Conservation (phyloP, 2,329 filamentous ascomycete genomes). For the Epichloe sibirici region DNA sequence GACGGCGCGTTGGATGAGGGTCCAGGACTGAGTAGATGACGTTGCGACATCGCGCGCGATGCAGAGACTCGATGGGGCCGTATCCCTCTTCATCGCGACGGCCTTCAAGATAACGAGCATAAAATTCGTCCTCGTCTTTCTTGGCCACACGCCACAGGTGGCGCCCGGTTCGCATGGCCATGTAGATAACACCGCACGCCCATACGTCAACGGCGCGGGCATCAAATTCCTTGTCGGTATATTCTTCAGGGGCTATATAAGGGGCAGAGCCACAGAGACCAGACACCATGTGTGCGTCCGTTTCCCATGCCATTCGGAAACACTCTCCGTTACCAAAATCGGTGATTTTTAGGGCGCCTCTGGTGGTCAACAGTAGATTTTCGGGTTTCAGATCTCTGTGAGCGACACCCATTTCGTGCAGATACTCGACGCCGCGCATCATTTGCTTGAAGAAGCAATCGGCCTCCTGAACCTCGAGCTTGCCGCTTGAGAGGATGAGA, state of each 20-base stretch:
- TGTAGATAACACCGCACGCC: conserved; percentile 98
- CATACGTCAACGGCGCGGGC: conserved; percentile 95
- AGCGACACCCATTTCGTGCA: conserved; percentile 98
- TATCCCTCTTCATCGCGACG: conserved; percentile 92
- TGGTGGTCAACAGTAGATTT: conserved; percentile 85
- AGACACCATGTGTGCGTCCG: conserved; percentile 94
- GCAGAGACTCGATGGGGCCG: conserved; percentile 86
- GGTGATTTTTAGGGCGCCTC: conserved; percentile 90
- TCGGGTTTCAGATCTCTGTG: conserved; percentile 96
- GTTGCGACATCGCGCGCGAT: conserved; percentile 90
- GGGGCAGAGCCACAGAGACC: conserved; percentile 93
- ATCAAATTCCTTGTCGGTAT: conserved; percentile 89
- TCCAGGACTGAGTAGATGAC: conserved; percentile 98
- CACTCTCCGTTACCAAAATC: conserved; percentile 99
- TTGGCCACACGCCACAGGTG: conserved; percentile 96
- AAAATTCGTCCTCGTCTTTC: conserved; percentile 96
- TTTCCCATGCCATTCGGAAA: conserved; percentile 99
- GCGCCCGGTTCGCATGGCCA: conserved; percentile 95
- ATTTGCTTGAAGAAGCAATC: conserved; percentile 99
- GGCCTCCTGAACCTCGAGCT: conserved; percentile 82
- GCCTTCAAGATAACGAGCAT: conserved; percentile 84
- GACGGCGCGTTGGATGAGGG: conserved; percentile 80
- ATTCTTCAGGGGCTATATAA: conserved; percentile 96
- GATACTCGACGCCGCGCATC: conserved; percentile 97
- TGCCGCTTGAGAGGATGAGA: conserved; percentile 77